A percentile compares a stretch with the other conserved stretches of the same genome.
Conservation (phyloP, 306 rosid species). For the Vigna nakashimae region DNA sequence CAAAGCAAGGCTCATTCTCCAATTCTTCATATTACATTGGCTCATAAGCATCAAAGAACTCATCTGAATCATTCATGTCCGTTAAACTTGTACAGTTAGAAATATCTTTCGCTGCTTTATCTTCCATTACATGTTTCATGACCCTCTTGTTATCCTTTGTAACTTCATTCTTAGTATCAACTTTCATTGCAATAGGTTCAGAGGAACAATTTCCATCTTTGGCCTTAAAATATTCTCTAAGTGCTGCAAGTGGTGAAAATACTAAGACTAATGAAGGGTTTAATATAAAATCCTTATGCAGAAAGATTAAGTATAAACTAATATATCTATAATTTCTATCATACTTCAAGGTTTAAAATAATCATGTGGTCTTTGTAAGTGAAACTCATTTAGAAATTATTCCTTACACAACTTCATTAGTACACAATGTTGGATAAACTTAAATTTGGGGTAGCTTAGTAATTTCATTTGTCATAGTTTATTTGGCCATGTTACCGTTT, state of each 20-base stretch:
- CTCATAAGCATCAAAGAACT: slow-evolving; percentile 87
- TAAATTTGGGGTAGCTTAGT: too few species aligned
- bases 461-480: too few species aligned
- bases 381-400: neutral
- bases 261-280: neutral
- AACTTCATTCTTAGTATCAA: slow-evolving; percentile 53
- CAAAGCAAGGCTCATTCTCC: slow-evolving; percentile 56
- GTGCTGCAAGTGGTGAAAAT: slow-evolving; percentile 54
- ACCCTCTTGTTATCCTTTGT: slow-evolving; percentile 29
- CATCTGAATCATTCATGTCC: slow-evolving; percentile 75
- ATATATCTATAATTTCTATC: neutral
- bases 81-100: slow-evolving; percentile 58
- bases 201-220: slow-evolving; percentile 51
- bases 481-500: too few species aligned
- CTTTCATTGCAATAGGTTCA: slow-evolving; percentile 38
- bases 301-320: neutral
- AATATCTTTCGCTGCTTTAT: slow-evolving; percentile 47
- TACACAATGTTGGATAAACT: too few species aligned
- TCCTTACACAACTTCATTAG: too few species aligned
- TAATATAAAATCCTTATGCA: neutral
- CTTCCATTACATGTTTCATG: slow-evolving; percentile 54
- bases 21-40: slow-evolving; percentile 54
- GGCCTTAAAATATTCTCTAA: slow-evolving; percentile 72
- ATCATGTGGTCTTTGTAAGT: neutral
- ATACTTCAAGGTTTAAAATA: neutral